These are phyloP conservation scores for Calycina herbarum DNA, from an alignment of 2,329 filamentous ascomycete species.

Conservation along the genomic window DNA sequence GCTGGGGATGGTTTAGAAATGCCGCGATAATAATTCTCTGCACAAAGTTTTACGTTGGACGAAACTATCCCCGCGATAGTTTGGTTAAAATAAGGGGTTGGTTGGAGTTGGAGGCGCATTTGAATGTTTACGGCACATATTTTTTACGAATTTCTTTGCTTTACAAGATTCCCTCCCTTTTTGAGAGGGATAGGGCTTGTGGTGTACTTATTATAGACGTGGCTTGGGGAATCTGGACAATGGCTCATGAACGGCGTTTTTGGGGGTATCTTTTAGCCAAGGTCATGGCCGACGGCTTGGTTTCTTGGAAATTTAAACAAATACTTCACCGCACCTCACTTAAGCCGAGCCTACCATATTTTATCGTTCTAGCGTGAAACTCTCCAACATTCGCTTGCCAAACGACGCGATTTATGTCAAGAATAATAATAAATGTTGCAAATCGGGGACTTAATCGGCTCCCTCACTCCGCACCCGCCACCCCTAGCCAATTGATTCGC, in stretches of 20 bases:
- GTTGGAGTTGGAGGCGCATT: neutral
- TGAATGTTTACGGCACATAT: neutral
- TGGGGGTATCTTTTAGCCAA: neutral
- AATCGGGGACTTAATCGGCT: neutral
- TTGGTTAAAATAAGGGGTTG: neutral
- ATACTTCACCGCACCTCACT: neutral
- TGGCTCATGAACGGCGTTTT: neutral
- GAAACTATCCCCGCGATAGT: neutral
- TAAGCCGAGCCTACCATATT: neutral
- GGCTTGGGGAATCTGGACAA: neutral
- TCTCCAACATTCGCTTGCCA: neutral
- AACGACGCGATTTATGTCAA: neutral
- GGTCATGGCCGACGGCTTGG: neutral
- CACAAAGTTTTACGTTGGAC: neutral
- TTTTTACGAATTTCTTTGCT: neutral
- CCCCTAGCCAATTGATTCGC: neutral
- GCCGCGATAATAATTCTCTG: neutral
- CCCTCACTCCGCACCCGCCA: neutral
- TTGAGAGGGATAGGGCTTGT: neutral
- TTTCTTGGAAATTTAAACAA: conserved; percentile 4
- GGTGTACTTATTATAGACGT: neutral
- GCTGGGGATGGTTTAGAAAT: conserved; percentile 16
- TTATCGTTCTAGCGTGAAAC: neutral
- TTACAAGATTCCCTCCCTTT: neutral
- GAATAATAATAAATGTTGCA: neutral